A percentile compares a stretch with the other conserved stretches of the same genome.
These are phyloP conservation scores for Anisodus tanguticus DNA, from an alignment of 257 asterid species.

Conservation along the genomic window DNA sequence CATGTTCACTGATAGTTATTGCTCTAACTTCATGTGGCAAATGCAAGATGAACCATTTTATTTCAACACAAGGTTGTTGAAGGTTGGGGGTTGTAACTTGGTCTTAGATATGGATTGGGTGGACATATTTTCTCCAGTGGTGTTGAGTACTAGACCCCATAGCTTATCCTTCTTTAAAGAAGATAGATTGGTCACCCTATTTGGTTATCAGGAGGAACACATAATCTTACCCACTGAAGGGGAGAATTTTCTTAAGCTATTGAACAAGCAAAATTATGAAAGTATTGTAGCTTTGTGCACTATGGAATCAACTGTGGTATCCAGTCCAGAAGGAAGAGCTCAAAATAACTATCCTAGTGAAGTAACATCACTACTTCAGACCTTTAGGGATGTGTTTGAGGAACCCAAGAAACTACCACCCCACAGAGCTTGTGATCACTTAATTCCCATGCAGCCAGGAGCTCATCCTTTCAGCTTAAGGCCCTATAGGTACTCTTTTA, in stretches of 20 bases:
- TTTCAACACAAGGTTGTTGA: not conserved
- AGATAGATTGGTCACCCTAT: not conserved
- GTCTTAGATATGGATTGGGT: constrained; percentile 25
- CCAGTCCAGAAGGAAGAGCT: not conserved
- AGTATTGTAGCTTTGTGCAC: too few relatives aligned
- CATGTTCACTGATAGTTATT: not conserved
- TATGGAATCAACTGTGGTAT: too few relatives aligned
- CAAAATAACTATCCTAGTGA: not conserved
- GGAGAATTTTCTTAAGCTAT: too few relatives aligned
- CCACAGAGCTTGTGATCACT: not conserved
- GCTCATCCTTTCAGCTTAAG: not conserved
- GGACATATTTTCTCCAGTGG: not conserved
- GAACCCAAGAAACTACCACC: not conserved
- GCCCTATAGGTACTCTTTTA: not conserved
- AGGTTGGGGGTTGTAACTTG: constrained; percentile 11
- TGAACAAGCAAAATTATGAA: too few relatives aligned
- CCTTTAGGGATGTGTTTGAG: not conserved
- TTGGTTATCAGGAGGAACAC: not conserved
- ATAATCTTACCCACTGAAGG: not conserved
- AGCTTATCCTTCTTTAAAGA: not conserved
- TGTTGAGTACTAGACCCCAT: not conserved
- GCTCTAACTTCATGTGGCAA: not conserved
- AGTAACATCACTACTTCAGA: not conserved
- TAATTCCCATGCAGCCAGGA: not conserved
- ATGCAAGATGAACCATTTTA: not conserved